A percentile compares a stretch with the other conserved stretches of the same genome.
Conservation (phyloP, 768 basidiomycete species). For the Lyophyllum decastes region DNA sequence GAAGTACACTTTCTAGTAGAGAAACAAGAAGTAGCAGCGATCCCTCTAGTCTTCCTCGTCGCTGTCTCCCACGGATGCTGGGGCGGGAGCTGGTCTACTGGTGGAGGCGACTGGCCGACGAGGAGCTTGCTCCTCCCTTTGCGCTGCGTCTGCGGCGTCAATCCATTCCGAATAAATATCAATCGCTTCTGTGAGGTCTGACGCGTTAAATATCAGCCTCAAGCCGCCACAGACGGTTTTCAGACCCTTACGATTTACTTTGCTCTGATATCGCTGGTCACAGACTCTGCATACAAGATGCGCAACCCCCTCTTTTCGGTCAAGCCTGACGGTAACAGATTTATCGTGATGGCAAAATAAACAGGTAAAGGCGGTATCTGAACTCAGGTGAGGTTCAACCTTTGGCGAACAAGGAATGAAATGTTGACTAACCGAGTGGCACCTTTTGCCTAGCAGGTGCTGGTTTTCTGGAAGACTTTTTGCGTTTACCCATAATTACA, state of each 20-base stretch:
- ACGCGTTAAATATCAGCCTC: conserved; percentile 7
- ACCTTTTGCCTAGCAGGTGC: conserved; percentile 65
- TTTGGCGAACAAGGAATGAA: not conserved
- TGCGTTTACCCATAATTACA: conserved; percentile 79
- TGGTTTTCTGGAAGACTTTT: conserved; percentile 86
- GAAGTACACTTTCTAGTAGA: conserved; percentile 14
- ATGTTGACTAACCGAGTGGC: conserved; percentile 61
- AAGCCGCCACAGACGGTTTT: conserved; percentile 2
- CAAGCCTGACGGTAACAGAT: conserved; percentile 82
- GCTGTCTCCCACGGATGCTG: conserved; percentile 48
- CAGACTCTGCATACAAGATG: conserved; percentile 82
- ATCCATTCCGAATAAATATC: conserved; percentile 94
- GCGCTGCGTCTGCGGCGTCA: conserved; percentile 83
- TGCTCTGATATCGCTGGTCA: conserved; percentile 85
- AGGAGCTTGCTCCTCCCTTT: conserved; percentile 55
- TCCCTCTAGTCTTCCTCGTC: conserved; percentile 43
- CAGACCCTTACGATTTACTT: conserved; percentile 70
- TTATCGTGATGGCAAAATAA: conserved; percentile 90
- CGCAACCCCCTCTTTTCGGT: conserved; percentile 83
- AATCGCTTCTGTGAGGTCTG: conserved; percentile 85
- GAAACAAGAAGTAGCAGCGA: conserved; percentile 1
- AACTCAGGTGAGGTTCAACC: not conserved
- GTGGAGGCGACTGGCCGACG: conserved; percentile 63
- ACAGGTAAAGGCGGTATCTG: conserved; percentile 85
- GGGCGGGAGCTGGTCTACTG: conserved; percentile 48